Conservation (phyloP, 2,329 filamentous ascomycete genomes). For the Drechslerella dactyloides region DNA sequence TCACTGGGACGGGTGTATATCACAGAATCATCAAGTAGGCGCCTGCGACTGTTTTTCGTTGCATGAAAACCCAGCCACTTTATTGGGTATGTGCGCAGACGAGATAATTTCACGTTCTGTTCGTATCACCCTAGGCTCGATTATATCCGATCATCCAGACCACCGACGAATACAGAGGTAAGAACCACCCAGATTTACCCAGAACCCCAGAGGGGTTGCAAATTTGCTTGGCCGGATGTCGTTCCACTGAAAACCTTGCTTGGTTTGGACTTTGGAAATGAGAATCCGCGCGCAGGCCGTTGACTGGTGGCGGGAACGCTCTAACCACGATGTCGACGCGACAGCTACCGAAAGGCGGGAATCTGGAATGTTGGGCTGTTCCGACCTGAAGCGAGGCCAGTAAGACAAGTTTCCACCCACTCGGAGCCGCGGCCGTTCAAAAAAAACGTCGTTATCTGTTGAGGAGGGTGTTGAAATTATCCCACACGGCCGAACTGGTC, state of each 20-base stretch:
- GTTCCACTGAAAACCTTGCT: neutral
- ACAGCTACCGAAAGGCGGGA: neutral
- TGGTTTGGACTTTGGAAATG: neutral
- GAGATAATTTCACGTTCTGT: neutral
- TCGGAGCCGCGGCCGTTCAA: neutral
- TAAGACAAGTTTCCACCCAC: neutral
- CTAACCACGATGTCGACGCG: neutral
- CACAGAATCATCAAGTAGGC: neutral
- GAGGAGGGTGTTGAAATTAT: neutral
- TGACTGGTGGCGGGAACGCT: neutral
- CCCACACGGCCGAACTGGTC: neutral
- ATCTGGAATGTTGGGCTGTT: neutral
- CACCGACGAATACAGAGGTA: neutral
- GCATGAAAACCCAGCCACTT: neutral
- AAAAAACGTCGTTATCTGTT: neutral
- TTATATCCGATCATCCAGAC: neutral
- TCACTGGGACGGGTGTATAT: neutral
- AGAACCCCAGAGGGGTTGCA: conserved; percentile 1
- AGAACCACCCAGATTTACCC: neutral
- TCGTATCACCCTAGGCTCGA: neutral
- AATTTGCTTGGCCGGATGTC: neutral
- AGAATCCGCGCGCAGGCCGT: neutral
- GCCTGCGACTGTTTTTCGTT: neutral
- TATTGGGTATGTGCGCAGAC: neutral
- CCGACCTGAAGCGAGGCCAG: neutral